Base-by-base conservation (phyloP, 176 grass and related monocot genomes). In the Puya raimondii region DNA sequence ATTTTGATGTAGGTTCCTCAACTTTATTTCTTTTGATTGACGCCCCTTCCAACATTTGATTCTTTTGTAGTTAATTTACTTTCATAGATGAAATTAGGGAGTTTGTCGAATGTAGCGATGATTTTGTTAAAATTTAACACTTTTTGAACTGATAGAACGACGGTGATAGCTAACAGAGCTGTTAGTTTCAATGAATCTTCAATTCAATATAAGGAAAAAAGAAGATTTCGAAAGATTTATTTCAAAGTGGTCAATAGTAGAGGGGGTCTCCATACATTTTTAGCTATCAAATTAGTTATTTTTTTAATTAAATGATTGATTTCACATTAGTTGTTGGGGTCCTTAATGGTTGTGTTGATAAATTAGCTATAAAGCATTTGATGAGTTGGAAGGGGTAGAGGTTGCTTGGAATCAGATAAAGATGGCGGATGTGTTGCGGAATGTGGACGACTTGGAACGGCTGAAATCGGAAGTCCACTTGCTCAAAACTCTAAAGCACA, bases 371-470 rank as follows among this genome's bases (percentile, higher is more conserved):
- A 88, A 91, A 57, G 85, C 85, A 66, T 91, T 91, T 69, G 89
- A 91, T 88, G 85, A 91, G 61, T 72, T 91, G 15, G 89, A 91
- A 91, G 89, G 89, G 20, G 80, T 91, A 52, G 88, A 91, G 61
- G 88, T 91, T 76, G 88, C 88, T 53, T 91, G 88, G 88, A 91
- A 91, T 50, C 88, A 85, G 66, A 84, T 91, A 33, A 91, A 91
- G 79, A 78, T 87, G 15, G 84, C 72, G 0, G 81, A 91, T 64
- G 59, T 91, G 71, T 68, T 87, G 49, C 81, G 76, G 48, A 87
- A 87, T 57, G 78, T 53, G 1, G 88, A 87, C 48, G 88, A 88
- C 69, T 54, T 91, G 17, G 88, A 91, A 48, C 81, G 88, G 72
- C 79, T 88, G 23, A 82, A 74, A 79, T 91, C 88, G 49, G 88